These are phyloP conservation scores for Spathaspora sp. DNA, from an alignment of 805 yeast species.

Conservation along the genomic window DNA sequence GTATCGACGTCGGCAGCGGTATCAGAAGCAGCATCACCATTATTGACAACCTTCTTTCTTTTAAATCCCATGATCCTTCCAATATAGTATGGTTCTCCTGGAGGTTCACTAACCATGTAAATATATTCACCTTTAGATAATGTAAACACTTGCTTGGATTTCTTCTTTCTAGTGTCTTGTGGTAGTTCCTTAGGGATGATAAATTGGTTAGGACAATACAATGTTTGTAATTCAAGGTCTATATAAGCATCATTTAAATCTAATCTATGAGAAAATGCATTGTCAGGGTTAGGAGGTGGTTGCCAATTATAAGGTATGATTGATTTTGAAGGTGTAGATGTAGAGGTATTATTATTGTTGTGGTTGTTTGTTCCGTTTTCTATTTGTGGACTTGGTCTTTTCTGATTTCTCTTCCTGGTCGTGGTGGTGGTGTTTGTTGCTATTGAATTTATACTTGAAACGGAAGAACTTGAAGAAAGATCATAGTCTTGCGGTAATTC, in stretches of 20 bases:
- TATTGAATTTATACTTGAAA: slow-evolving; percentile 4
- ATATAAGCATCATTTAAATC: slow-evolving; percentile 42
- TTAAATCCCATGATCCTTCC: slow-evolving; percentile 78
- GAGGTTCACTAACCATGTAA: slow-evolving; percentile 85
- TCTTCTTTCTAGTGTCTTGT: slow-evolving; percentile 3
- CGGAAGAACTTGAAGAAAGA: slow-evolving; percentile 1
- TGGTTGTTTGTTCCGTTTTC: background rate
- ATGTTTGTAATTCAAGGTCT: slow-evolving; percentile 30
- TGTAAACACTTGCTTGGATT: slow-evolving; percentile 22
- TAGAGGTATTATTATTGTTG: background rate
- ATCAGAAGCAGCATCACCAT: background rate
- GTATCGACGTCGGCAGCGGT: background rate
- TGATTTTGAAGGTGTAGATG: slow-evolving; percentile 3
- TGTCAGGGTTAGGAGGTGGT: slow-evolving; percentile 33
- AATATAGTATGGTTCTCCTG: slow-evolving; percentile 90
- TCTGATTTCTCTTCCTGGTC: background rate
- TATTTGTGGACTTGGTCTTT: background rate
- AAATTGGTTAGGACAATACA: slow-evolving; percentile 34
- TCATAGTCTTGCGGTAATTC: slow-evolving; percentile 12
- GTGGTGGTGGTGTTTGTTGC: slow-evolving; percentile 1
- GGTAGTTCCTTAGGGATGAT: background rate
- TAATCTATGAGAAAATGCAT: slow-evolving; percentile 41
- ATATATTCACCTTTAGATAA: slow-evolving; percentile 62
- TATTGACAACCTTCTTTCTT: slow-evolving; percentile 8
- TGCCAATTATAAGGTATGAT: slow-evolving; percentile 49